Base-by-base conservation (phyloP, 2,329 filamentous ascomycete genomes). In the Hypomyces rosellus region DNA sequence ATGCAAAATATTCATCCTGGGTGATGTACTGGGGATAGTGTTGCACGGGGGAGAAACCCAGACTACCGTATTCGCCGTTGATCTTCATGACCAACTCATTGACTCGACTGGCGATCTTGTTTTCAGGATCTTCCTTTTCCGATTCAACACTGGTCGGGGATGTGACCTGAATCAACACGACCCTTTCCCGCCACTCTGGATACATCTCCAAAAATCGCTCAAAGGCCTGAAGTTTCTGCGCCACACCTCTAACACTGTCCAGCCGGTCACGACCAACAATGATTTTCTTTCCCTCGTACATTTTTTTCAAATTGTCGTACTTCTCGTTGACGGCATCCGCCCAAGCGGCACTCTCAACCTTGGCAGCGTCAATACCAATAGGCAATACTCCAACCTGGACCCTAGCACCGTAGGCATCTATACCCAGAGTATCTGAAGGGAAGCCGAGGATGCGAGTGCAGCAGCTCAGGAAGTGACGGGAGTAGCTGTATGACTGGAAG, bases 401-500 rank as follows among this genome's bases (percentile, higher is more conserved):
- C 58, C 92, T 88, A 9, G 86, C 81, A 7, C 91, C 92, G 62
- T 92, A 95, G 3, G 89, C 88, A 65, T 96, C 89, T 5, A 96
- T 88, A 5, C 91, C 89, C 4, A 85, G 83, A 1, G 83, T 83
- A 52, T 91, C 90, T 0, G 89, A 95, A 42, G 89, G 86, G 62
- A 95, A 95, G n/a, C 88, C 88, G 7, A 96, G 77, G 45, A 96
- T 86, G 22, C 91, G 83, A 1, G 89, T 95, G 69, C 91, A 96
- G 71, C 91, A 96, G 57, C 89, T 96, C 36, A 89, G 83, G 66
- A 97, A 97, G 68, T 97, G 92, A 20, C 91, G 84, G 13, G 91
- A 92, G 68, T 96, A 97, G 67, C 90, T 93, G 72, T 90, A 93
- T 7, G 90, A 93, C 69, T 97, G 92, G 72, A 97, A 96, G 1